phyloP scores from a whole-genome alignment of 495 filamentous ascomycete species.

The Jackrogersella minutella region DNA sequence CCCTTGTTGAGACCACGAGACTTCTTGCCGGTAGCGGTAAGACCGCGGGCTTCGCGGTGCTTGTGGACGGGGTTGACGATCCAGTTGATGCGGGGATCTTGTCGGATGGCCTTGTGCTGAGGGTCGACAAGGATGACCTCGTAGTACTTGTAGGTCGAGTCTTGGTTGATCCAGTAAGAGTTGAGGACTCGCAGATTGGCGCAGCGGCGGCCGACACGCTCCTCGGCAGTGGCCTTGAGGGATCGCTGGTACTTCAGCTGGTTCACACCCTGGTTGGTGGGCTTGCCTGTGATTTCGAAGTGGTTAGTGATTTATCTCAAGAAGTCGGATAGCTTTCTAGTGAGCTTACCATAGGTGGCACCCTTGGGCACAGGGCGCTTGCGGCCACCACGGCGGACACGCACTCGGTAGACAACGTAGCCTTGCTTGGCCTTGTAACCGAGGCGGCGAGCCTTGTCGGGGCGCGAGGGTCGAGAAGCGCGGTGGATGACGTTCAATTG shows the following conservation, averaged over 20 bases:
- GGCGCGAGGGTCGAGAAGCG: constrained; percentile 95
- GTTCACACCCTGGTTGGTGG: constrained; percentile 99
- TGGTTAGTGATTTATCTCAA: constrained; percentile 22
- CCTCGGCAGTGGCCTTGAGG: constrained; percentile 94
- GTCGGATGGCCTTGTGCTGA: constrained; percentile 99
- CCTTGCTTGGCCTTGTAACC: constrained; percentile 99
- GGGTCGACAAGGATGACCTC: constrained; percentile 99
- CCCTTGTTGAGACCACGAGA: constrained; percentile 98
- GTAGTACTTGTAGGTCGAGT: constrained; percentile 99
- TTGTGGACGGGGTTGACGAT: constrained; percentile 99
- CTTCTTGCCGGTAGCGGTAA: constrained; percentile 98
- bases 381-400: constrained; percentile 95
- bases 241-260: constrained; percentile 99
- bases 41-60: constrained; percentile 96
- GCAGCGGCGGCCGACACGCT: constrained; percentile 98
- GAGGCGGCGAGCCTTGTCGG: constrained; percentile 99
- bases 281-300: constrained; percentile 74
- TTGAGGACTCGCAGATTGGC: constrained; percentile 98
- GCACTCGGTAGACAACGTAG: constrained; percentile 99
- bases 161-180: constrained; percentile 99
- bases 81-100: constrained; percentile 99
- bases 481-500: constrained; percentile 99
- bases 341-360: constrained; percentile 89
- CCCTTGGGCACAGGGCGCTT: constrained; percentile 96
- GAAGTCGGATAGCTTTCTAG: background rate